Evolutionary conservation across 192 early-diverging fungal genomes (phyloP).

Genomic region (Fimicolochytrium jonesii): DNA sequence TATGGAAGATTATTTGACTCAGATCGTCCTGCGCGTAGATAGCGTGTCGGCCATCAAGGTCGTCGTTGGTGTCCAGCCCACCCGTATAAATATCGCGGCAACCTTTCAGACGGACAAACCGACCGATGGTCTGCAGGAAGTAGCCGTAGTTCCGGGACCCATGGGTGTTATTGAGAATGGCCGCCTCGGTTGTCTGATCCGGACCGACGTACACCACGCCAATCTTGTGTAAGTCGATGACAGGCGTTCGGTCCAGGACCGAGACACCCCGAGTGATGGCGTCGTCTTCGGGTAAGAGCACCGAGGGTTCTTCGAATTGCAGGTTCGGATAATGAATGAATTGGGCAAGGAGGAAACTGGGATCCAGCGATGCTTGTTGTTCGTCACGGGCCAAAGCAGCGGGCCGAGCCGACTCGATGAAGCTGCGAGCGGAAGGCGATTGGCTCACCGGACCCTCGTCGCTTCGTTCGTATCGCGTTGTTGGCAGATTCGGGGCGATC

Average conservation of each 20-base stretch:
- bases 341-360: slow-evolving; percentile 59
- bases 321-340: slow-evolving; percentile 69
- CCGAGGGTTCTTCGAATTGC: slow-evolving; percentile 48
- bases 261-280: slow-evolving; percentile 68
- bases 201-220: slow-evolving; percentile 89
- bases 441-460: neutral
- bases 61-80: slow-evolving; percentile 81
- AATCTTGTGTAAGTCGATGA: slow-evolving; percentile 94
- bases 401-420: slow-evolving; percentile 8
- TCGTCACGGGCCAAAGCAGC: slow-evolving; percentile 2
- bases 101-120: slow-evolving; percentile 60
- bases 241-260: slow-evolving; percentile 81
- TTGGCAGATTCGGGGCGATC: neutral
- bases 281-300: slow-evolving; percentile 71
- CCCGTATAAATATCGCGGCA: slow-evolving; percentile 77
- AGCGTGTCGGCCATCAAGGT: slow-evolving; percentile 79
- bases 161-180: slow-evolving; percentile 81
- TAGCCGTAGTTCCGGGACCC: slow-evolving; percentile 84
- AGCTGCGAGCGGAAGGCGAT: neutral
- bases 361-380: slow-evolving; percentile 28
- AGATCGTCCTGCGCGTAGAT: slow-evolving; percentile 66
- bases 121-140: slow-evolving; percentile 81
- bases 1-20: slow-evolving; percentile 88
- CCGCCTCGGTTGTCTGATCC: slow-evolving; percentile 75
- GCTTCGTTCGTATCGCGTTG: slow-evolving; percentile 1